phyloP scores from a whole-genome alignment of 78 protist species.

The Thecamonas trahens region DNA sequence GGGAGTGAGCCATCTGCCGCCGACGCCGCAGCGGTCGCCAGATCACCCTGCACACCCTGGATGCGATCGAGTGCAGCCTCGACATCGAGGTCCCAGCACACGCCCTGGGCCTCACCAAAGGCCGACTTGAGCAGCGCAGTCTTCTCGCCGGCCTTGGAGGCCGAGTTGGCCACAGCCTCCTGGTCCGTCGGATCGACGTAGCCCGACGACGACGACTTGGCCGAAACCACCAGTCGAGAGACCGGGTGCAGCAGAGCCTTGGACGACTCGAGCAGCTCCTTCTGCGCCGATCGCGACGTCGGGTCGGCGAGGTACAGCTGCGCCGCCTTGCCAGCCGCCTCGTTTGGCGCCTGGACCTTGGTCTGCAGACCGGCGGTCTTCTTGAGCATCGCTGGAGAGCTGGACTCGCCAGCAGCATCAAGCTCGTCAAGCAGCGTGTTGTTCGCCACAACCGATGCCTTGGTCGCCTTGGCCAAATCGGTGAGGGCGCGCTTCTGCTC shows the following conservation, averaged over 20 bases:
- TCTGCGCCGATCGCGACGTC: neutral
- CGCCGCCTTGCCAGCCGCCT: no score
- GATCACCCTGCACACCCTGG: neutral
- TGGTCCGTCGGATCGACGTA: neutral
- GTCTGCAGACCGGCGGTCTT: no score
- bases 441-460: neutral
- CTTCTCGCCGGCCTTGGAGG: neutral
- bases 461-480: no score
- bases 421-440: neutral
- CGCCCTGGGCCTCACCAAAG: neutral
- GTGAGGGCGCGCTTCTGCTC: no score
- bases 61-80: neutral
- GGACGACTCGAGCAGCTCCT: neutral
- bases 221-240: neutral
- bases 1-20: neutral
- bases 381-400: no score
- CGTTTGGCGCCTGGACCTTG: no score
- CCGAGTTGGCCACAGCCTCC: neutral
- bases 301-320: no score
- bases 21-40: neutral
- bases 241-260: neutral
- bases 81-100: neutral
- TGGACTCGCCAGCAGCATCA: no score
- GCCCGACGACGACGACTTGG: neutral
- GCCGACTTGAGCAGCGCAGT: neutral